Conservation (phyloP, 495 filamentous ascomycete genomes). For the Emericellopsis terricola region DNA sequence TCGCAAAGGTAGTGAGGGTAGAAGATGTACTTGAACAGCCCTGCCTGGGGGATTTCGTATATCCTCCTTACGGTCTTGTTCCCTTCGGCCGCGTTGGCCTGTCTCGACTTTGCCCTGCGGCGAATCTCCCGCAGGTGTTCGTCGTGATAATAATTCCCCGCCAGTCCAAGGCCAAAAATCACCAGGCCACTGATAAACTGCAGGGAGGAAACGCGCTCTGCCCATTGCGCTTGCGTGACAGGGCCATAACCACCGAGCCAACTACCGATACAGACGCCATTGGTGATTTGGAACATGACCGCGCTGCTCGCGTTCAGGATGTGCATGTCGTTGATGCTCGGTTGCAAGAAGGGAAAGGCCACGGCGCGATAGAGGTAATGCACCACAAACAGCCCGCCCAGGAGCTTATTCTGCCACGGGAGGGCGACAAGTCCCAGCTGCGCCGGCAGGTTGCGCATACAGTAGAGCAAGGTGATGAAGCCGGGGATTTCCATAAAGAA, state of each 20-base stretch:
- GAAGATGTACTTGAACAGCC: constrained; percentile 65
- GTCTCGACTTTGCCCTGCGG: constrained; percentile 31
- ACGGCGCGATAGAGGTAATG: constrained; percentile 87
- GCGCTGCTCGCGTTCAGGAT: constrained; percentile 40
- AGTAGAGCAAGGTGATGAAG: constrained; percentile 60
- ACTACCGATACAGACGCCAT: constrained; percentile 55
- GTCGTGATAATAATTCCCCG: constrained; percentile 70
- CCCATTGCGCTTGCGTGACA: constrained; percentile 38
- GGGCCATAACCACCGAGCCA: constrained; percentile 71
- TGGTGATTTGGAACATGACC: constrained; percentile 56
- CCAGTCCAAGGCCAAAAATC: constrained; percentile 43
- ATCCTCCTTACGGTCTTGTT: constrained; percentile 48
- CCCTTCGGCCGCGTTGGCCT: constrained; percentile 15
- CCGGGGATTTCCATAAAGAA: constrained; percentile 69
- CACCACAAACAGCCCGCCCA: constrained; percentile 46
- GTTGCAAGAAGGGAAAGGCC: constrained; percentile 62
- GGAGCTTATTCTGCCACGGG: constrained; percentile 51
- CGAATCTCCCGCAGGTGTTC: constrained; percentile 65
- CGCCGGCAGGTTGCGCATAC: constrained; percentile 45
- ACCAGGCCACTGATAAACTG: constrained; percentile 28
- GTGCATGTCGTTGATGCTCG: constrained; percentile 81
- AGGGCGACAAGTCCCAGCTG: constrained; percentile 28
- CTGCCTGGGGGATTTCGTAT: constrained; percentile 71
- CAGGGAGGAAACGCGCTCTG: constrained; percentile 12
- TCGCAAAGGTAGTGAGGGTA: constrained; percentile 89